Evolutionary conservation across 352 stramenopile species (phyloP), one percentile per base, ranked within the genome.

Genomic region (Phytopythium delawarense): DNA sequence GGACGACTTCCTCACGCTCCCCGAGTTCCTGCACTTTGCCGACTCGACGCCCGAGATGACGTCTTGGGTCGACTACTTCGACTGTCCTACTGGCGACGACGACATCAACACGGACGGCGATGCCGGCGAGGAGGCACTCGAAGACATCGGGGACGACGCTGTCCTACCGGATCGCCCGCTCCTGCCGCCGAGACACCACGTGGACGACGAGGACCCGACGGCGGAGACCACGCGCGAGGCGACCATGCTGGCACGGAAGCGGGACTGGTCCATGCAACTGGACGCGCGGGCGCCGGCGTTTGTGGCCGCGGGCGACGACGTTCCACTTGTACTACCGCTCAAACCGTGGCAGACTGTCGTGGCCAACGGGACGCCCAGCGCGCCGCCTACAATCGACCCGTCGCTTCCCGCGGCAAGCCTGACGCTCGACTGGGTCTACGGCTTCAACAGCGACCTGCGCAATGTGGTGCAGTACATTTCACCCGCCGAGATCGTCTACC

Each of bases 41-140:
- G 79, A 89, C 11, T 89, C 80, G 20, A 96, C 84, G 2, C 87
- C 87, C 0, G 87, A 96, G 59, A 68, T 96, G 57, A 91, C 82
- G 20, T 89, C 83, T 35, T 94, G 87, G 87, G 69, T 90, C 44
- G 76, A 90, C 57, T 94, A 81, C 64, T 96, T 94, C 34, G 85
- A 96, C 64, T 80, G 66, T 45, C 71, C 84, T 1, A n/a, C 28
- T 1, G 34, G 21, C 35, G 63, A 70, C 28, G 84, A 96, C 35
- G 51, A 62, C 20, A 64, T 81, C 5, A 74, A 82, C 30, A 66
- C 84, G 53, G 78, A 88, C 59, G 66, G 61, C 13, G 74, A 83
- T 42, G 81, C 89, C 70, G 88, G 78, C 57, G 81, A 92, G 18
- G 25, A 65, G 2, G 23, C 45, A 15, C 23, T 59, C 2, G 49